Evolutionary conservation across 2,329 filamentous ascomycete species (phyloP).

Genomic region (Verticillium dahliae): DNA sequence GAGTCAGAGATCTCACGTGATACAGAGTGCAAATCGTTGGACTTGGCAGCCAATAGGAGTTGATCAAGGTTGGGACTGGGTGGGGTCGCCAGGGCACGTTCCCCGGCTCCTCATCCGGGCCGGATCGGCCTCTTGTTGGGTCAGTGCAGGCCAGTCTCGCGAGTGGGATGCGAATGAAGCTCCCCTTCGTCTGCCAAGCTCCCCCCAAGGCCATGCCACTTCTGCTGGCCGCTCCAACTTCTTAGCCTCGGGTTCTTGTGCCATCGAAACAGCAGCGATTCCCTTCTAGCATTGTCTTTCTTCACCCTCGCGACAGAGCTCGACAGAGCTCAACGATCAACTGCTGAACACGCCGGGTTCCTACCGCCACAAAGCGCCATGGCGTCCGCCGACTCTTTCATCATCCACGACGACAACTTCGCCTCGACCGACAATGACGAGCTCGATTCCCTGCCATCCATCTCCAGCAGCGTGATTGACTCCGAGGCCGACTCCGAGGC

Average conservation of each 20-base stretch:
- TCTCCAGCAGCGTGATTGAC: slow-evolving; percentile 36
- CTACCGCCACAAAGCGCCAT: not conserved
- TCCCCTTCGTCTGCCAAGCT: not conserved
- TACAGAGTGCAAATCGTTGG: not conserved
- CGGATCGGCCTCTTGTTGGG: not conserved
- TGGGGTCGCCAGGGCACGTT: not conserved
- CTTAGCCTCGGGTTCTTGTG: not conserved
- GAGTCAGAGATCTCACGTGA: not conserved
- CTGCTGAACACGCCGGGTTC: not conserved
- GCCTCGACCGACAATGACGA: slow-evolving; percentile 48
- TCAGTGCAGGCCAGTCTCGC: not conserved
- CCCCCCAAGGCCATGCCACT: not conserved
- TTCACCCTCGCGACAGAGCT: not conserved
- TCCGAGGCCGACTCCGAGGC: slow-evolving; percentile 68
- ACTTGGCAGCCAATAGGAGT: not conserved
- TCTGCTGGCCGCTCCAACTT: not conserved
- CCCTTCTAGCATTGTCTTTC: not conserved
- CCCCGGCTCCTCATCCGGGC: not conserved
- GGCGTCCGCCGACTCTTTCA: slow-evolving; percentile 35
- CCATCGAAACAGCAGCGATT: not conserved
- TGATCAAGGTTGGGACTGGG: not conserved
- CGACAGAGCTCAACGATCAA: slow-evolving; percentile 5
- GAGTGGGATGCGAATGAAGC: not conserved
- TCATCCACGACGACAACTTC: slow-evolving; percentile 39
- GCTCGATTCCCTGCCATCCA: slow-evolving; percentile 58